phyloP scores from a whole-genome alignment of 345 rosid species.

The Geranium brycei region DNA sequence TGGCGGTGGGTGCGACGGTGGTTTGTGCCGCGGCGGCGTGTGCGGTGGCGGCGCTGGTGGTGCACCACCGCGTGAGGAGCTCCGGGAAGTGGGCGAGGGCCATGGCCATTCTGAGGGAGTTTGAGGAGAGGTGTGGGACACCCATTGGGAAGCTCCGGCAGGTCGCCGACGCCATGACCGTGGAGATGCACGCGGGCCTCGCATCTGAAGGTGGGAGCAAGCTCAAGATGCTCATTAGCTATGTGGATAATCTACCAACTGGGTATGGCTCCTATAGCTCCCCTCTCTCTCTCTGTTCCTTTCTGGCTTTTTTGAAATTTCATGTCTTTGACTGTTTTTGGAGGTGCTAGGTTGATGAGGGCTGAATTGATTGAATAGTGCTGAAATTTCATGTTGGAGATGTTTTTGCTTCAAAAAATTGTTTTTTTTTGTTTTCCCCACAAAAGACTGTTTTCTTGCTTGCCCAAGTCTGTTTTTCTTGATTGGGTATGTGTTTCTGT shows the following conservation, averaged over 20 bases:
- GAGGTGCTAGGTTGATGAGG: neutral
- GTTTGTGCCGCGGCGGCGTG: conserved; percentile 31
- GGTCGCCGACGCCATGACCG: conserved; percentile 83
- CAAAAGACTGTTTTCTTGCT: neutral
- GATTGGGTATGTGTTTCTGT: neutral
- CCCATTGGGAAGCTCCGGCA: conserved; percentile 54
- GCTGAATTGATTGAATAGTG: neutral
- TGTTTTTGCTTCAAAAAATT: too few relatives aligned
- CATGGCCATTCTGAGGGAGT: conserved; percentile 44
- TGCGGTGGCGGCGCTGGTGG: conserved; percentile 50
- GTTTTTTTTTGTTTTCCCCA: too few relatives aligned
- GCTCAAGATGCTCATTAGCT: conserved; percentile 91
- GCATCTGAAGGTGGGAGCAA: conserved; percentile 85
- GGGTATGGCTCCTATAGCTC: conserved; percentile 53
- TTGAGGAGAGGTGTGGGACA: conserved; percentile 63
- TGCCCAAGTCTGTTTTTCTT: too few relatives aligned
- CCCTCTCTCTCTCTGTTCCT: neutral
- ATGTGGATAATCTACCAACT: conserved; percentile 82
- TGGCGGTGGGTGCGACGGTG: conserved; percentile 16
- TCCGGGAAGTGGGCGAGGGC: conserved; percentile 51
- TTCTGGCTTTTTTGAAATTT: too few relatives aligned
- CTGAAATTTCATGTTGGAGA: too few relatives aligned
- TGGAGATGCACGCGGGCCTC: conserved; percentile 88
- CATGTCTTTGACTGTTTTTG: neutral
- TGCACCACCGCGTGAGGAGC: conserved; percentile 34